Evolutionary conservation across 176 grass and related monocot genomes (phyloP).

Genomic region (Pharus latifolius): DNA sequence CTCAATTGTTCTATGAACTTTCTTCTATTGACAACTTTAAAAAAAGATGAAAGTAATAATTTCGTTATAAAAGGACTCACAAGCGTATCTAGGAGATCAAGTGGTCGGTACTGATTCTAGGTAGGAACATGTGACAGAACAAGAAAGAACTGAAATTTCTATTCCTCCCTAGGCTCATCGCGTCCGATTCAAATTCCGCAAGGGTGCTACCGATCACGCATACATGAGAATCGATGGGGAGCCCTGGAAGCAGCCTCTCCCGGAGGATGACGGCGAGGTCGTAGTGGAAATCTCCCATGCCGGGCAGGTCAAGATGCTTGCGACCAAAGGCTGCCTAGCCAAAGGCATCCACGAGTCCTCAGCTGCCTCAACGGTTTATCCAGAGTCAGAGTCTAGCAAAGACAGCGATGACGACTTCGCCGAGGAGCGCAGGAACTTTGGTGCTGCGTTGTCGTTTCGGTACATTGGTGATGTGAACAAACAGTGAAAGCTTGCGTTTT

Average conservation of each 20-base stretch:
- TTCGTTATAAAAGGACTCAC: no score
- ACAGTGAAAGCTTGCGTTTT: slow-evolving; percentile 15
- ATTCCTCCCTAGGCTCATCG: slow-evolving; percentile 48
- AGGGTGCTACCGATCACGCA: slow-evolving; percentile 45
- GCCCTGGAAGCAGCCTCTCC: slow-evolving; percentile 93
- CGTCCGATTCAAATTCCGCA: slow-evolving; percentile 65
- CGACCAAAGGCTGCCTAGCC: slow-evolving; percentile 48
- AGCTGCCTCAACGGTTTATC: slow-evolving; percentile 1
- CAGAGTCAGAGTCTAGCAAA: slow-evolving; percentile 26
- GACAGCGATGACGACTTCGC: slow-evolving; percentile 23
- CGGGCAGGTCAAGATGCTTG: slow-evolving; percentile 78
- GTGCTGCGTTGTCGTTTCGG: slow-evolving; percentile 38
- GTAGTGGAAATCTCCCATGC: slow-evolving; percentile 76
- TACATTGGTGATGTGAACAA: slow-evolving; percentile 22
- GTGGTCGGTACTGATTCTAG: no score
- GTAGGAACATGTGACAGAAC: no score
- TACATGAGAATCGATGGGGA: slow-evolving; percentile 99
- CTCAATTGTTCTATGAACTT: no score
- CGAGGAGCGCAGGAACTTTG: slow-evolving; percentile 37
- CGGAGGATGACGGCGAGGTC: slow-evolving; percentile 57
- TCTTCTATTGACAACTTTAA: no score
- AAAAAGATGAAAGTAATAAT: no score
- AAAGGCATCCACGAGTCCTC: slow-evolving; percentile 38
- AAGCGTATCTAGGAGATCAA: no score
- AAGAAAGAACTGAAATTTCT: neutral